phyloP scores from a whole-genome alignment of 805 yeast species.

The Candida ficus region DNA sequence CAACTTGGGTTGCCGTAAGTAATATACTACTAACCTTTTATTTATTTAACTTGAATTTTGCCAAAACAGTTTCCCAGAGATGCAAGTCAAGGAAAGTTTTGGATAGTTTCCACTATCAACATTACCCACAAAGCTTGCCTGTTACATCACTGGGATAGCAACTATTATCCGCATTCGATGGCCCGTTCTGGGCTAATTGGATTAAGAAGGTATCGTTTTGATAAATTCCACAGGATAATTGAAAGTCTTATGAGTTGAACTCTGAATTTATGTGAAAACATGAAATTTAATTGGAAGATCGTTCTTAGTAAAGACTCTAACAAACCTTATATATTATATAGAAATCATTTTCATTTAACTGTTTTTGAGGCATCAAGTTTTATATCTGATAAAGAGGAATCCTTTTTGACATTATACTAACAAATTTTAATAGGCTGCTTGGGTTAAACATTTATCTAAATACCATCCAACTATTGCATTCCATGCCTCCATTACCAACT shows the following conservation, averaged over 20 bases:
- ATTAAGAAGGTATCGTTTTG: constrained; percentile 29
- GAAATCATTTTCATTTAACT: background rate
- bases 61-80: constrained; percentile 57
- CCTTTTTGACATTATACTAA: constrained; percentile 14
- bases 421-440: constrained; percentile 78
- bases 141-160: constrained; percentile 97
- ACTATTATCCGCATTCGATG: constrained; percentile 50
- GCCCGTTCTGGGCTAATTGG: constrained; percentile 44
- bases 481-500: constrained; percentile 95
- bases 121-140: constrained; percentile 60
- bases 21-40: constrained; percentile 10
- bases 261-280: constrained; percentile 12
- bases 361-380: background rate
- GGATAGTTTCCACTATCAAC: constrained; percentile 19
- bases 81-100: constrained; percentile 72
- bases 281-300: constrained; percentile 23
- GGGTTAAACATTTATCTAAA: constrained; percentile 93
- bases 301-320: constrained; percentile 90
- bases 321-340: constrained; percentile 35
- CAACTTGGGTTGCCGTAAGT: constrained; percentile 99
- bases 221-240: constrained; percentile 20
- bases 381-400: too few relatives aligned
- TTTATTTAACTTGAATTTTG: background rate
- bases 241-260: constrained; percentile 75
- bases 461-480: constrained; percentile 93